phyloP scores from a whole-genome alignment of 306 rosid genomes.

The Pyrus pyrifolia region DNA sequence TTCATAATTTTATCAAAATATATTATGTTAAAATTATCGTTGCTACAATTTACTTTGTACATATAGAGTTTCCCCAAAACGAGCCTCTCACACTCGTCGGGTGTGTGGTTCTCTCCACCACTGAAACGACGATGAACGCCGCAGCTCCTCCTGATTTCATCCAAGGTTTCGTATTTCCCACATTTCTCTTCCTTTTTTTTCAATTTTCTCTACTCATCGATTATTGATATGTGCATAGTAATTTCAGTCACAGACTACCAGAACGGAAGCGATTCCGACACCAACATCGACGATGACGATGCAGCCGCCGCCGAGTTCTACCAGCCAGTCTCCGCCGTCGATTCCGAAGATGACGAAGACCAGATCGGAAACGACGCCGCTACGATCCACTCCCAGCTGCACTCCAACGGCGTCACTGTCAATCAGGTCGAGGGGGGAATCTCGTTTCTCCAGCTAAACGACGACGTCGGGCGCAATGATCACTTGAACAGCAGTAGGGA shows the following conservation, averaged over 20 bases:
- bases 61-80: background rate
- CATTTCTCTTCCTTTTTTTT: background rate
- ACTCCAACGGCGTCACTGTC: slow-evolving; percentile 38
- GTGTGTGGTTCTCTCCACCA: background rate
- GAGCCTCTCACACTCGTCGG: background rate
- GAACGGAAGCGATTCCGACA: slow-evolving; percentile 75
- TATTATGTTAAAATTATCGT: no score
- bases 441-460: slow-evolving; percentile 47
- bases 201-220: background rate
- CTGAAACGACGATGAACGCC: slow-evolving; percentile 38
- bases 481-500: slow-evolving; percentile 26
- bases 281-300: slow-evolving; percentile 36
- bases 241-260: slow-evolving; percentile 31
- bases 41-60: no score
- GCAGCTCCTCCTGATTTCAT: slow-evolving; percentile 21
- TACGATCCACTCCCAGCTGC: slow-evolving; percentile 19
- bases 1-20: no score
- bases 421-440: slow-evolving; percentile 47
- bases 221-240: background rate
- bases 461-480: slow-evolving; percentile 18
- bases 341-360: slow-evolving; percentile 28
- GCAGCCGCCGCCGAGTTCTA: slow-evolving; percentile 43
- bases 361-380: background rate
- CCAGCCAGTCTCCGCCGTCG: slow-evolving; percentile 59
- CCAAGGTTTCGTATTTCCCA: slow-evolving; percentile 25